Evolutionary conservation across 2,329 filamentous ascomycete species (phyloP).

Genomic region (Aspergillus niger): DNA sequence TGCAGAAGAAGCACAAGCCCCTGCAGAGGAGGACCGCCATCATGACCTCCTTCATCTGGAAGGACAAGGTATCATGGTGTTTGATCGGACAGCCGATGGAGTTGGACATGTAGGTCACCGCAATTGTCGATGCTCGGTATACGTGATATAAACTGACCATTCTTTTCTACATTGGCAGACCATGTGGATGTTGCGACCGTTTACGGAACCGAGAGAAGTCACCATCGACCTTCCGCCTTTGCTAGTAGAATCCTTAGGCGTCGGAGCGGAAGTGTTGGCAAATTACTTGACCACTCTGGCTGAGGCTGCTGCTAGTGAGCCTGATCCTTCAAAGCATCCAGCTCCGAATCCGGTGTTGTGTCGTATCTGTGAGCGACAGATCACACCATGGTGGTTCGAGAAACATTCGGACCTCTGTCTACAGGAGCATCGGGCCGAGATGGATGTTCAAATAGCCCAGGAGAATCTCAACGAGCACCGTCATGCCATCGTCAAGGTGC

Average conservation of each 20-base stretch:
- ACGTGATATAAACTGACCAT: conserved; percentile 28
- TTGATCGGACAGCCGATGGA: conserved; percentile 80
- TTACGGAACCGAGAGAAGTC: conserved; percentile 83
- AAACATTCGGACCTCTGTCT: conserved; percentile 96
- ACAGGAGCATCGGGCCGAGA: conserved; percentile 93
- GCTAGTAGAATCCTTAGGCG: conserved; percentile 89
- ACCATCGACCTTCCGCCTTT: conserved; percentile 90
- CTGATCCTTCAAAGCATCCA: conserved; percentile 71
- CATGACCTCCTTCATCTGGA: conserved; percentile 74
- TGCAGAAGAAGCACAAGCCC: conserved; percentile 36
- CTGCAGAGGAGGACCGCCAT: conserved; percentile 45
- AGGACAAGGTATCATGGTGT: conserved; percentile 97
- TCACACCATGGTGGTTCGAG: conserved; percentile 99
- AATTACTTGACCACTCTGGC: conserved; percentile 89
- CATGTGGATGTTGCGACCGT: conserved; percentile 99
- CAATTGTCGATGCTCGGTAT: not conserved
- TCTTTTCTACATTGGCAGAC: conserved; percentile 58
- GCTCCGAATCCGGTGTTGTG: conserved; percentile 85
- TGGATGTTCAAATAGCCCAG: conserved; percentile 96
- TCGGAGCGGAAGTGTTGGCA: conserved; percentile 90
- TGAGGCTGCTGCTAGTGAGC: conserved; percentile 75
- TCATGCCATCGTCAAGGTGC: conserved; percentile 89
- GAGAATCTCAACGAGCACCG: conserved; percentile 90
- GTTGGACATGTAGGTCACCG: conserved; percentile 78
- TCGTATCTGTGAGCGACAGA: conserved; percentile 95